phyloP scores from a whole-genome alignment of 495 filamentous ascomycete species.

The Hypoxylon subgilvum region DNA sequence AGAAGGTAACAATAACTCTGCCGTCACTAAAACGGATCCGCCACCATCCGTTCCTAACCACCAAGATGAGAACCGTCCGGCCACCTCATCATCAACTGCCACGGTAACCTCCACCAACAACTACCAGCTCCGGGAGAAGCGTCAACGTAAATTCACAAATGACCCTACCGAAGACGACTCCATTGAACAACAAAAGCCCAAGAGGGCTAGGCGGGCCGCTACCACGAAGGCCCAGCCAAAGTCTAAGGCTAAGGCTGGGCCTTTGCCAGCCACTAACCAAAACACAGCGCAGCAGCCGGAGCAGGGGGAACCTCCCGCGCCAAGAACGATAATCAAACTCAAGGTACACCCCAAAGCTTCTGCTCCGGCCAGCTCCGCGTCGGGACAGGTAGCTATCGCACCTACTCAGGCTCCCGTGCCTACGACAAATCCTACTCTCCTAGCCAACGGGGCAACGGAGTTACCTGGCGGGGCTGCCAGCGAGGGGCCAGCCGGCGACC shows the following conservation, averaged over 20 bases:
- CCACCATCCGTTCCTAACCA: slow-evolving; percentile 10
- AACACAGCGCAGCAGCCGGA: too few species aligned
- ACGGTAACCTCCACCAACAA: slow-evolving; percentile 38
- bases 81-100: slow-evolving; percentile 38
- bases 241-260: slow-evolving; percentile 9
- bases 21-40: slow-evolving; percentile 13
- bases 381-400: too few species aligned
- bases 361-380: too few species aligned
- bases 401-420: too few species aligned
- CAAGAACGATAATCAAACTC: too few species aligned
- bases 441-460: slow-evolving; percentile 24
- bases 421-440: too few species aligned
- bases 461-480: too few species aligned
- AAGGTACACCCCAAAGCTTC: too few species aligned
- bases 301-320: too few species aligned
- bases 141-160: slow-evolving; percentile 39
- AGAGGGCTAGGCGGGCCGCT: slow-evolving; percentile 35
- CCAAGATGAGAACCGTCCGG: slow-evolving; percentile 36
- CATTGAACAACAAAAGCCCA: slow-evolving; percentile 34
- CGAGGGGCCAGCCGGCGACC: too few species aligned
- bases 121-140: slow-evolving; percentile 42
- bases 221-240: slow-evolving; percentile 28
- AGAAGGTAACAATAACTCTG: slow-evolving; percentile 1
- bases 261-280: too few species aligned
- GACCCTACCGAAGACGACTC: slow-evolving; percentile 32